phyloP scores from a whole-genome alignment of 2,329 filamentous ascomycete genomes.

The Dissoconium aciculare region DNA sequence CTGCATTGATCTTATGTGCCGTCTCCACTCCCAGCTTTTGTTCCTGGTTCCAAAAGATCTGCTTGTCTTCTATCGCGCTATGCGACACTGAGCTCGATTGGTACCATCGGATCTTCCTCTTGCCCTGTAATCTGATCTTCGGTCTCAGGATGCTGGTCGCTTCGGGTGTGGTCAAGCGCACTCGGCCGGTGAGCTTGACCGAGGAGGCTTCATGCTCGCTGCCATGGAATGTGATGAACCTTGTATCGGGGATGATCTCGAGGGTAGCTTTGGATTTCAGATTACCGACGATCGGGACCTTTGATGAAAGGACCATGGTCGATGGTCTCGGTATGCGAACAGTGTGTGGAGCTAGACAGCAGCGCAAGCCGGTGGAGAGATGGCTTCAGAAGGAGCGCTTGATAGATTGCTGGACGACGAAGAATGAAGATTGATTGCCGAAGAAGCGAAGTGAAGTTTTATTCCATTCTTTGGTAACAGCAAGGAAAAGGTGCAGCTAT shows the following conservation, averaged over 20 bases:
- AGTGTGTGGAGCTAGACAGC: too few relatives aligned
- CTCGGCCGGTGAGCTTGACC: constrained; percentile 32
- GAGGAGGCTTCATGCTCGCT: constrained; percentile 31
- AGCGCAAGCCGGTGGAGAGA: too few relatives aligned
- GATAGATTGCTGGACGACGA: too few relatives aligned
- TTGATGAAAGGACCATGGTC: constrained; percentile 20
- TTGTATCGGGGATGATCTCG: constrained; percentile 34
- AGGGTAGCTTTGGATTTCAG: constrained; percentile 19
- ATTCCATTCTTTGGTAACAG: too few relatives aligned
- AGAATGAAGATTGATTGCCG: too few relatives aligned
- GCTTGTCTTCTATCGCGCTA: constrained; percentile 32
- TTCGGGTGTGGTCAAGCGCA: constrained; percentile 33
- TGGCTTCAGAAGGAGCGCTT: too few relatives aligned
- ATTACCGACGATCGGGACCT: too few relatives aligned
- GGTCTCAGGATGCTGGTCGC: constrained; percentile 34
- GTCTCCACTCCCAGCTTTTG: constrained; percentile 32
- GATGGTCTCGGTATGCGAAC: too few relatives aligned
- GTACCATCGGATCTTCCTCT: constrained; percentile 32
- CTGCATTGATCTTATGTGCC: constrained; percentile 36
- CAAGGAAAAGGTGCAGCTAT: too few relatives aligned
- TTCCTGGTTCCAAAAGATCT: constrained; percentile 32
- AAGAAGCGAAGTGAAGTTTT: too few relatives aligned
- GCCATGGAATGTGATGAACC: constrained; percentile 37
- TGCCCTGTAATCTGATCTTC: constrained; percentile 33
- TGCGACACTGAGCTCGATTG: constrained; percentile 24